Percentiles rank a stretch among this genome's conserved stretches.
Evolutionary conservation across 2,329 filamentous ascomycete species (phyloP).

Genomic region (Penicillium sp.): DNA sequence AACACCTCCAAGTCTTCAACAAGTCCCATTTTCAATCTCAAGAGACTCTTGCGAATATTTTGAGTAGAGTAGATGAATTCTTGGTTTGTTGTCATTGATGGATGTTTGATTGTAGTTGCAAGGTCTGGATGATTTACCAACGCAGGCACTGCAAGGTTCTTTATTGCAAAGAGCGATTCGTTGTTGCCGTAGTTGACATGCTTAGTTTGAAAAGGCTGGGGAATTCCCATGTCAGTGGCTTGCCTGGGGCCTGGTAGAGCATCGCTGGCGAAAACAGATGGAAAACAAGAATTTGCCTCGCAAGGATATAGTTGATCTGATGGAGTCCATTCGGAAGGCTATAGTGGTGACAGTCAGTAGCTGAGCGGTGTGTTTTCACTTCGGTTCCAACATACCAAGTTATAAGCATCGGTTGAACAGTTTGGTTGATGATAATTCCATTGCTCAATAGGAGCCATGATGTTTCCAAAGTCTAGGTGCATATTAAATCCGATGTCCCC

Average conservation of each 20-base stretch:
- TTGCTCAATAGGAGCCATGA: neutral
- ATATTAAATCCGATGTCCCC: neutral
- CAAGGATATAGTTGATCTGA: neutral
- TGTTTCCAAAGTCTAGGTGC: neutral
- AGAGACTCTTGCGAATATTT: constrained; percentile 4
- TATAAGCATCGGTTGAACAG: neutral
- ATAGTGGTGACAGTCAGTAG: neutral
- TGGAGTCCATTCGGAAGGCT: neutral
- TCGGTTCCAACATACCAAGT: neutral
- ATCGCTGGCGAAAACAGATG: neutral
- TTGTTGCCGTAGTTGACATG: neutral
- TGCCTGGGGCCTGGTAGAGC: neutral
- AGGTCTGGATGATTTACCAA: neutral
- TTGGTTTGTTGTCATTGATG: neutral
- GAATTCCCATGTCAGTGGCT: neutral
- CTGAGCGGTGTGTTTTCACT: too few species aligned
- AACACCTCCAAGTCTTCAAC: constrained; percentile 16
- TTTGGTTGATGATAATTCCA: neutral
- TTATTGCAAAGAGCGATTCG: neutral
- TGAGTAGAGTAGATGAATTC: neutral
- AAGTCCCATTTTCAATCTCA: constrained; percentile 14
- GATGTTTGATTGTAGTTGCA: neutral
- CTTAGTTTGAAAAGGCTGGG: neutral
- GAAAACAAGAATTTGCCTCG: neutral
- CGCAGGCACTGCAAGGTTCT: neutral